Base-by-base conservation (phyloP, 2,329 filamentous ascomycete genomes). In the Aspergillus sp. region DNA sequence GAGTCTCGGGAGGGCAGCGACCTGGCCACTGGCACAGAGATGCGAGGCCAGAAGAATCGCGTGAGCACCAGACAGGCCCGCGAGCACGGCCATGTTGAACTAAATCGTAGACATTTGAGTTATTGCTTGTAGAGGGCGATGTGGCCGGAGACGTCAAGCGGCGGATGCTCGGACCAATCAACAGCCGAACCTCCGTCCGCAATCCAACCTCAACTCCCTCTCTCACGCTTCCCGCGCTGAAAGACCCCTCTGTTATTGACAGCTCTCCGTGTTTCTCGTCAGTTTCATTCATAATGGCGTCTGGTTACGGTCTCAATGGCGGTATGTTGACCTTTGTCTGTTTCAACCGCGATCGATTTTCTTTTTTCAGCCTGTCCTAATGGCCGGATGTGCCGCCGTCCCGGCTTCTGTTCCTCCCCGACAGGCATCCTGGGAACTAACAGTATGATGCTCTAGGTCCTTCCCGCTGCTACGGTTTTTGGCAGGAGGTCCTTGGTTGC, bases 401-500 rank as follows among this genome's bases (percentile, higher is more conserved):
- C 45, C 33, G 9, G 25, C 10, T 30, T 30, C 10, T 30, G 25
- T 12, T 30, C 46, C 48, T 39, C 37, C 30, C 47, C 46, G 47
- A 48, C 54, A 41, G 56, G 56, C 49, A 32, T 43, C 39, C 49
- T 22, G 6, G 37, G 12, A 43, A 56, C 61, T 64, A 57, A 65
- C 52, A 19, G 41, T 49, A 32, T 41, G 51, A 44, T 45, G 48
- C 43, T 47, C 33, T 62, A 85, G 82, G 83, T 63, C 80, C 80
- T 57, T 80, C 77, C 62, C 88, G 91, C 72, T 98, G 93, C 83
- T 97, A 95, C 78, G 88, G 90, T 67, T 98, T 96, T 82, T 98
- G 93, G 93, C 93, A 98, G 76, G 93, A 98, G 74, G 84, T 97
- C 57, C 86, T 98, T 68, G 90, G 90, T 63, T 98, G 93, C 82